Evolutionary conservation across 2,329 filamentous ascomycete genomes (phyloP), one percentile per base, ranked within the genome.

Genomic region (Thielaviopsis euricoi): DNA sequence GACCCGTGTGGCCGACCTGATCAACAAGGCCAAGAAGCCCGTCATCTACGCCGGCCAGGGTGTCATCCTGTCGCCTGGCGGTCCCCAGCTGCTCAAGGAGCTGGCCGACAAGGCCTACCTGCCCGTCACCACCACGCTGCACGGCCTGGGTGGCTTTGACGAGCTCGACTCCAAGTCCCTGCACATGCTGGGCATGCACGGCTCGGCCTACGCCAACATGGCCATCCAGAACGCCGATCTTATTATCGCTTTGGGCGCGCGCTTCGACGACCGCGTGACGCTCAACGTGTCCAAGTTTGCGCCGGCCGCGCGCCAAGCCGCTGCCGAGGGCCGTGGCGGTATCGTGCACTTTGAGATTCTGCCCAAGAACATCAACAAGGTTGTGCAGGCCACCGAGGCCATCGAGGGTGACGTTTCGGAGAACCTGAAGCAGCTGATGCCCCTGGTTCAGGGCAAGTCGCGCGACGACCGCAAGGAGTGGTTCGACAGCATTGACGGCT

Each of bases 331-430:
- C 57, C 86, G 89, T 62, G 93, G 93, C 65, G 93, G 93, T 67
- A 97, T 98, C 66, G 81, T 97, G 17, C 91, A 98, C 72, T 97
- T 97, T 67, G 91, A 97, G 70, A 91, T 98, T 66, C 86, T 97
- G 85, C 91, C 93, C 65, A 98, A 98, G 83, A 97, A 98, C 76
- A 97, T 97, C 75, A 97, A 97, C 82, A 98, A 97, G 80, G 90
- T 97, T 49, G 86, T 98, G 15, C 89, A 97, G 73, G 90, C 91
- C 7, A 96, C 87, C 49, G 89, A 96, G 73, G 91, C 93, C 52
- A 85, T 97, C 19, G 91, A 95, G 73, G 93, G 93, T 60, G 91
- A 97, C 67, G 88, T 95, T 29, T 83, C 84, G 2, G 74, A 83
- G 19, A 97, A 95, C 71, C 75, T 97, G 37, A 76, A 76, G 55